These are phyloP conservation scores for Chytriomyces sp. DNA, from an alignment of 192 early-diverging fungal genomes.

Conservation along the genomic window DNA sequence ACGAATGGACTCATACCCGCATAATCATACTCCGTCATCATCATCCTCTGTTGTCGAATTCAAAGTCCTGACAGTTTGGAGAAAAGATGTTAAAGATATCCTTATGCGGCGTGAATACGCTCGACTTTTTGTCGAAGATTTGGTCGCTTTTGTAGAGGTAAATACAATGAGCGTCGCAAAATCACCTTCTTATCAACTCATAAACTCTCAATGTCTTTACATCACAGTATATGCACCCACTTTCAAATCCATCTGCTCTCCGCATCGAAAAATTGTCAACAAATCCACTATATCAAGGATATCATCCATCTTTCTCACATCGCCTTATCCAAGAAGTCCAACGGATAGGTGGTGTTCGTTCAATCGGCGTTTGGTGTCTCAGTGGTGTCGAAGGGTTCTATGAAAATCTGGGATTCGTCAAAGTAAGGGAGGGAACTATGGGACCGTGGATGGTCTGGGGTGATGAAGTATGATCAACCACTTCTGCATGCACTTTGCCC, in stretches of 20 bases:
- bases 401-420: conserved; percentile 16
- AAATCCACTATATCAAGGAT: conserved; percentile 5
- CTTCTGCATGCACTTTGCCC: no score
- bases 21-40: neutral
- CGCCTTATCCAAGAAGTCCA: conserved; percentile 21
- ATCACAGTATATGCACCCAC: conserved; percentile 26
- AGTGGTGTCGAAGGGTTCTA: conserved; percentile 24
- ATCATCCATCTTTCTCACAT: conserved; percentile 8
- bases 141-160: conserved; percentile 34
- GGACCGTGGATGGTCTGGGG: conserved; percentile 38
- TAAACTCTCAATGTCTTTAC: neutral
- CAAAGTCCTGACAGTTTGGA: conserved; percentile 22
- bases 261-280: conserved; percentile 28
- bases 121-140: neutral
- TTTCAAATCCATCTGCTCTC: neutral
- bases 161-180: neutral
- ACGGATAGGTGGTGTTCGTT: conserved; percentile 3
- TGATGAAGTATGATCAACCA: neutral
- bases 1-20: neutral
- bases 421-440: conserved; percentile 15
- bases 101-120: conserved; percentile 10
- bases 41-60: conserved; percentile 13
- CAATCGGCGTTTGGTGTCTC: conserved; percentile 32
- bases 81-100: conserved; percentile 16
- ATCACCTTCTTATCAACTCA: neutral